Conservation (phyloP, 306 rosid genomes). For the Prunus davidiana region DNA sequence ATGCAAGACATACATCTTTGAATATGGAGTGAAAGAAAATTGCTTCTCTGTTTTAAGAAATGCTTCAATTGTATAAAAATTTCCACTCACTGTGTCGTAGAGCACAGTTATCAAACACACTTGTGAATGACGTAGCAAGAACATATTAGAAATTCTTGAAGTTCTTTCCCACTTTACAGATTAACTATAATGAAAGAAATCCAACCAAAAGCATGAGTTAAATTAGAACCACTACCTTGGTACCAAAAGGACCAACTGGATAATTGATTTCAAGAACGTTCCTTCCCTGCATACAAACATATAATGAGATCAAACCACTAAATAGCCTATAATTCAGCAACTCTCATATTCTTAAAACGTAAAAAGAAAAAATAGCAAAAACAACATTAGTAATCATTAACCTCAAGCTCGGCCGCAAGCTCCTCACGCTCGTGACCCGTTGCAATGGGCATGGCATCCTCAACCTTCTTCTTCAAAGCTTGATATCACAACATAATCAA, state of each 20-base stretch:
- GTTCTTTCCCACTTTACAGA: neutral
- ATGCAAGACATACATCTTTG: neutral
- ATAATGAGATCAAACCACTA: neutral
- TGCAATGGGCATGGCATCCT: conserved; percentile 31
- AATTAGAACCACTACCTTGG: conserved; percentile 30
- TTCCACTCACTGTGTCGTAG: neutral
- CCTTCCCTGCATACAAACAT: conserved; percentile 32
- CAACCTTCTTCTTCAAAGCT: conserved; percentile 26
- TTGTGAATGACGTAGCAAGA: neutral
- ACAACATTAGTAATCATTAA: neutral
- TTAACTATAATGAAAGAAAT: neutral
- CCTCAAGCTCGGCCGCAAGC: conserved; percentile 37
- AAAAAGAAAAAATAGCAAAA: neutral
- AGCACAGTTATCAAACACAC: neutral
- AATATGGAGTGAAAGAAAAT: too few relatives aligned
- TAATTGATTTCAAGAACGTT: conserved; percentile 40
- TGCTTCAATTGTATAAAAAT: too few relatives aligned
- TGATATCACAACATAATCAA: conserved; percentile 4
- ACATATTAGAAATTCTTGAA: neutral
- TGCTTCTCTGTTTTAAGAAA: neutral
- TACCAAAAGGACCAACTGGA: conserved; percentile 46
- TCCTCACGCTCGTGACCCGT: conserved; percentile 46
- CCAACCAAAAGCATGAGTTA: neutral
- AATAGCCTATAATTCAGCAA: neutral
- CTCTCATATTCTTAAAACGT: too few relatives aligned